Base-by-base conservation (phyloP, 306 rosid species). In the Pueraria montana region DNA sequence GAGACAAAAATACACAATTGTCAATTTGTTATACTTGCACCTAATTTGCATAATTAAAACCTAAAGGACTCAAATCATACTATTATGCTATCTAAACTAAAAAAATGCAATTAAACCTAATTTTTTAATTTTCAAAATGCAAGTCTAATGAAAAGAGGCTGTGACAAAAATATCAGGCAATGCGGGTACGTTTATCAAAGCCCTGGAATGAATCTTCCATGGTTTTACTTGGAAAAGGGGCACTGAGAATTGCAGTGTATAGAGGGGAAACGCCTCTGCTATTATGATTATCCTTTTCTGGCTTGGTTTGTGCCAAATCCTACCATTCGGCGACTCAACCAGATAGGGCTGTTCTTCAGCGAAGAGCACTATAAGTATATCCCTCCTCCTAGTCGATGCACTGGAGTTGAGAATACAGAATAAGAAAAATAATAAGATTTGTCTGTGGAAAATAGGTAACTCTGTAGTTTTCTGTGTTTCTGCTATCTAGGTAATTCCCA, bases 141-240 rank as follows among this genome's bases (percentile, higher is more conserved):
- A 13, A 5, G 48, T 8, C 53, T n/a, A 48, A 14, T 13, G 7
- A 48, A 13, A 48, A 14, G 21, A 9, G 70, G 68, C 69, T 48
- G 87, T 84, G 83, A 84, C 3, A 8, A 18, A 83, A 36, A 17
- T 1, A 9, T 21, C 7, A 1, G 0, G 6, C 10, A 0, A 3
- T 5, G 4, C 1, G 0, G 58, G 85, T 85, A 13, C 49, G 0
- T 0, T 2, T 85, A 85, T 80, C 72, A 13, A 26, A 68, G 7
- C 79, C 79, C 9, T 0, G 0, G 4, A 3, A 34, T 40, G 56
- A 42, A 26, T 23, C 2, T 34, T 49, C 6, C 9, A 4, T 20
- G 27, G 75, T n/a, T 27, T 73, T 73, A 52, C 80, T 75, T 75
- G 80, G 50, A 13, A 74, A 74, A 74, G 67, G 67, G 53, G 67